Evolutionary conservation across 2,329 filamentous ascomycete species (phyloP).

Genomic region (Aspergillus chevalieri): DNA sequence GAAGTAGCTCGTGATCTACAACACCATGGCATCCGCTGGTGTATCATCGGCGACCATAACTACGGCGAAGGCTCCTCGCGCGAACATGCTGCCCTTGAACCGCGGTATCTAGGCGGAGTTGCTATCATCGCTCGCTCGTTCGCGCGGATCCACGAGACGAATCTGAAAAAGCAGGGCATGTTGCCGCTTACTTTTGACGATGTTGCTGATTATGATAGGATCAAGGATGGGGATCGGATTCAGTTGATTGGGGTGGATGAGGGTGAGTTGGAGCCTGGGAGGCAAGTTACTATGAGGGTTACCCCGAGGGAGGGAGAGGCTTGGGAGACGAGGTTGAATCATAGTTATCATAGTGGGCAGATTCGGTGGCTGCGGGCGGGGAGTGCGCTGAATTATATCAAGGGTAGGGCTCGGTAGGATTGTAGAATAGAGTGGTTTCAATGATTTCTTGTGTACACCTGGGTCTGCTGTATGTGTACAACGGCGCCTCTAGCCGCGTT

Average conservation of each 20-base stretch:
- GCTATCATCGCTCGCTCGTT: constrained; percentile 91
- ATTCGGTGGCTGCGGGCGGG: constrained; percentile 29
- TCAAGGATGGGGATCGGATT: constrained; percentile 16
- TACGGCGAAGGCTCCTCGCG: constrained; percentile 93
- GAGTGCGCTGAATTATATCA: constrained; percentile 32
- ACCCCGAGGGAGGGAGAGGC: constrained; percentile 13
- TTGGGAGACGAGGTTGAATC: constrained; percentile 28
- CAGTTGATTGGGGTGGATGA: constrained; percentile 15
- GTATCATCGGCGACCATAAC: constrained; percentile 96
- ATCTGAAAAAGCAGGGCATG: constrained; percentile 99
- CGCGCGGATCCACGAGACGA: constrained; percentile 98
- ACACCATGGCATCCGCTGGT: constrained; percentile 86
- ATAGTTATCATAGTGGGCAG: constrained; percentile 28
- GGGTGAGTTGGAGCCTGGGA: constrained; percentile 20
- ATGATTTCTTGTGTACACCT: neutral
- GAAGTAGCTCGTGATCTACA: constrained; percentile 93
- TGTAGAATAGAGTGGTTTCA: neutral
- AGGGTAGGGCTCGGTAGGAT: constrained; percentile 6
- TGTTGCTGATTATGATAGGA: constrained; percentile 76
- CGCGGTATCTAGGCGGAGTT: constrained; percentile 85
- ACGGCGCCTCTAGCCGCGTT: no score
- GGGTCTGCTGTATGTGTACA: no score
- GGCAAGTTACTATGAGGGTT: constrained; percentile 25
- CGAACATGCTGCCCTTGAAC: constrained; percentile 94
- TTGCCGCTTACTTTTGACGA: constrained; percentile 88